Conservation (phyloP, 768 basidiomycete species). For the Coprinopsis cinerea region DNA sequence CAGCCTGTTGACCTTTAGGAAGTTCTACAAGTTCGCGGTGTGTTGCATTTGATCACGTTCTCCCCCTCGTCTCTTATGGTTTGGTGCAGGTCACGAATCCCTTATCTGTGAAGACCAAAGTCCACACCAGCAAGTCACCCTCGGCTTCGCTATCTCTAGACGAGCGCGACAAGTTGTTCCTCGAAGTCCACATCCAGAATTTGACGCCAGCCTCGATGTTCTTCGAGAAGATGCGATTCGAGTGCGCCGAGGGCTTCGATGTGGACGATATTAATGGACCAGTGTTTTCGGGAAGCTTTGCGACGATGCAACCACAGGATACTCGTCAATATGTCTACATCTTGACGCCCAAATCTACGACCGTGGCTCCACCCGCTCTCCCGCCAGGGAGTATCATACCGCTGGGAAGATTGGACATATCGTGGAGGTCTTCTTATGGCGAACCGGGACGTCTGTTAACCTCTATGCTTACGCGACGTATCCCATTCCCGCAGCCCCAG, state of each 20-base stretch:
- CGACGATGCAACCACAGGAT: conserved; percentile 79
- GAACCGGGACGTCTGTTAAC: conserved; percentile 86
- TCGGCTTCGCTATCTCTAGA: conserved; percentile 55
- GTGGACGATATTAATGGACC: conserved; percentile 49
- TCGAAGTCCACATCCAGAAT: conserved; percentile 93
- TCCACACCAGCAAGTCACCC: conserved; percentile 71
- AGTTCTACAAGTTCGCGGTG: conserved; percentile 90
- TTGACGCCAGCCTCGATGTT: conserved; percentile 68
- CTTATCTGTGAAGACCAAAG: conserved; percentile 91
- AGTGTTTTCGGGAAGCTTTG: conserved; percentile 56
- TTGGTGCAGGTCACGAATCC: conserved; percentile 79
- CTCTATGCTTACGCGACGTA: conserved; percentile 79
- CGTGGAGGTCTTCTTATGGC: conserved; percentile 81
- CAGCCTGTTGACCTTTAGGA: conserved; percentile 64
- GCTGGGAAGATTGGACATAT: conserved; percentile 83
- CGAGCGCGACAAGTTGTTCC: conserved; percentile 79
- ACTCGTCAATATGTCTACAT: conserved; percentile 86
- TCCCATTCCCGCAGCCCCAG: conserved; percentile 47
- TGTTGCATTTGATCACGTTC: conserved; percentile 19
- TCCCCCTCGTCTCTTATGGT: neutral
- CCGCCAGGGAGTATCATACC: conserved; percentile 69
- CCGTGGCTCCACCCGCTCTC: conserved; percentile 41
- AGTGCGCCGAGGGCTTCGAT: conserved; percentile 63
- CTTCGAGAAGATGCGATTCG: conserved; percentile 79
- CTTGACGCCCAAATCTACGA: conserved; percentile 46